Conservation (phyloP, 2,329 filamentous ascomycete species). For the Coleophoma crateriformis region DNA sequence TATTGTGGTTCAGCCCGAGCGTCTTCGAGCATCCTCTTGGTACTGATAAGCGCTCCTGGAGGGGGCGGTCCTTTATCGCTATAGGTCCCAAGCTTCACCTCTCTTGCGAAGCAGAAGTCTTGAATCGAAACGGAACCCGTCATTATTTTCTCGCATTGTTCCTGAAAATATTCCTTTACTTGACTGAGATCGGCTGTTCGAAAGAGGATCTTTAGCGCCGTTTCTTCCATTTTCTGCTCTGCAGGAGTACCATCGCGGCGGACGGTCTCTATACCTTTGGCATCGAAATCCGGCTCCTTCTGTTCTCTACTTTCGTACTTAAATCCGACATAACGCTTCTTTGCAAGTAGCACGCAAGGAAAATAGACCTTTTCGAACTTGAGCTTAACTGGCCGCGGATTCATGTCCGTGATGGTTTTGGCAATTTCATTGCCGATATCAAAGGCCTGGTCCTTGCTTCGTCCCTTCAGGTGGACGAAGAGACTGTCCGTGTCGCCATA, state of each 20-base stretch:
- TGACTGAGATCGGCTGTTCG: conserved; percentile 82
- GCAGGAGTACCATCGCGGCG: conserved; percentile 90
- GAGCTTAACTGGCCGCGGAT: conserved; percentile 86
- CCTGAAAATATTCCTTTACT: conserved; percentile 86
- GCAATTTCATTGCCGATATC: conserved; percentile 90
- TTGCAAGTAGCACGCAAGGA: conserved; percentile 87
- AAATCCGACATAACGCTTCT: conserved; percentile 97
- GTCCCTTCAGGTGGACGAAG: conserved; percentile 84
- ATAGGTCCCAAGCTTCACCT: conserved; percentile 88
- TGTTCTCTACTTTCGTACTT: conserved; percentile 84
- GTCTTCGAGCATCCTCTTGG: conserved; percentile 80
- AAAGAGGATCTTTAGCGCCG: conserved; percentile 82
- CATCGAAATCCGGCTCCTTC: conserved; percentile 81
- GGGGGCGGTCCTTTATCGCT: conserved; percentile 74
- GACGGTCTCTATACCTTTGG: conserved; percentile 97
- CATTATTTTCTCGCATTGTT: conserved; percentile 90
- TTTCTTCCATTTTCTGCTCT: conserved; percentile 95
- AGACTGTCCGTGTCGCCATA: conserved; percentile 97
- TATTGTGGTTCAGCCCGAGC: conserved; percentile 87
- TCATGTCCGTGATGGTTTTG: conserved; percentile 78
- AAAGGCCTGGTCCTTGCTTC: conserved; percentile 84
- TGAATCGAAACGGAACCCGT: conserved; percentile 80
- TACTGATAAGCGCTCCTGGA: conserved; percentile 83
- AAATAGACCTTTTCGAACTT: conserved; percentile 99
- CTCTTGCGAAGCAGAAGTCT: conserved; percentile 92